phyloP scores from a whole-genome alignment of 441 rosid genomes.

The Pelargonium fulgidum region DNA sequence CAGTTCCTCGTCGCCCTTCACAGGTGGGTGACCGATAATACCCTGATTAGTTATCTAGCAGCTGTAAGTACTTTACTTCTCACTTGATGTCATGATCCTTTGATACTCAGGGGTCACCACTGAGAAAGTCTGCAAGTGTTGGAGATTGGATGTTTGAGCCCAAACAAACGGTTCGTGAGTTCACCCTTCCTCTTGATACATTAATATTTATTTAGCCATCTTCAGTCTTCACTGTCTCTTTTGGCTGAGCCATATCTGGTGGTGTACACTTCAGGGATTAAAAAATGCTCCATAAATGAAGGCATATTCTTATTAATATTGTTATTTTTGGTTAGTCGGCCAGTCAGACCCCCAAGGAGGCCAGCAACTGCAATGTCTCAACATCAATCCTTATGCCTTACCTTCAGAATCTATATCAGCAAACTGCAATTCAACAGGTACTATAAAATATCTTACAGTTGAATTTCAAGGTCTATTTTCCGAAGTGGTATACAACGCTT shows the following conservation, averaged over 20 bases:
- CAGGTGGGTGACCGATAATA: constrained; percentile 55
- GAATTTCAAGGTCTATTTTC: background rate
- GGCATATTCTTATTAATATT: background rate
- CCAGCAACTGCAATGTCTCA: constrained; percentile 33
- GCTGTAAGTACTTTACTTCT: constrained; percentile 18
- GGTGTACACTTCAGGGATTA: too few relatives aligned
- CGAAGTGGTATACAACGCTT: background rate
- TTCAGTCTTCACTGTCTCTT: background rate
- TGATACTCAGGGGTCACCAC: constrained; percentile 59
- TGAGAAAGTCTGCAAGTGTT: constrained; percentile 91
- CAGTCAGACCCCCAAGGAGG: constrained; percentile 53
- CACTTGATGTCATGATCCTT: constrained; percentile 21
- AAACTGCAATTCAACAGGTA: constrained; percentile 87
- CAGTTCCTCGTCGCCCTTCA: constrained; percentile 72
- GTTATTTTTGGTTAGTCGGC: constrained; percentile 39
- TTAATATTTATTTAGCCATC: constrained; percentile 8
- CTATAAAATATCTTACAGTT: constrained; percentile 8
- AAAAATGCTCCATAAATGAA: background rate
- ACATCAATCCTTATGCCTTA: constrained; percentile 56
- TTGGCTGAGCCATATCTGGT: background rate
- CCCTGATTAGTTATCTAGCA: constrained; percentile 15
- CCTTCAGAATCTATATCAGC: constrained; percentile 84
- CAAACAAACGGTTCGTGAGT: constrained; percentile 49
- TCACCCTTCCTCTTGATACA: constrained; percentile 8
- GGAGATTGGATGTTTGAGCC: constrained; percentile 80